Evolutionary conservation across 176 grass and related monocot species (phyloP).

Genomic region (Musa troglodytarum): DNA sequence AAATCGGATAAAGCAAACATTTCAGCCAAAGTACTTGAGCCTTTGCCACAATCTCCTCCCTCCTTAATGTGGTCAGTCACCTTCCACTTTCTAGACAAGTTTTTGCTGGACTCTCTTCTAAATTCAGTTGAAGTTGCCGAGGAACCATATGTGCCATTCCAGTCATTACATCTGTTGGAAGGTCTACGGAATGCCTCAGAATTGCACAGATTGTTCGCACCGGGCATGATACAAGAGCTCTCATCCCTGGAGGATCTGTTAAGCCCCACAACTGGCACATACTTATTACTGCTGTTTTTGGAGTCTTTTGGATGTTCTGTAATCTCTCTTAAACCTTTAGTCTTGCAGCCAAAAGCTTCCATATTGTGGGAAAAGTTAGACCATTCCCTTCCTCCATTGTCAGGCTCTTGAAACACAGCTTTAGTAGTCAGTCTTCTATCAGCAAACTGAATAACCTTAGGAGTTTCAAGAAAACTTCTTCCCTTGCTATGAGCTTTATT

Average conservation of each 20-base stretch:
- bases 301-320: not conserved
- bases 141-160: not conserved
- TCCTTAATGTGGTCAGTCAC: not conserved
- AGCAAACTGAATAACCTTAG: not conserved
- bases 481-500: not conserved
- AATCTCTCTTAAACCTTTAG: not conserved
- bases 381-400: not conserved
- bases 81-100: not conserved
- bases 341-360: not conserved
- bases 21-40: not conserved
- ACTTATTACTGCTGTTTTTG: not conserved
- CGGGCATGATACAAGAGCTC: not conserved
- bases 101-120: not conserved
- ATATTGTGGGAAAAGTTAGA: not conserved
- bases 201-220: not conserved
- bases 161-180: not conserved
- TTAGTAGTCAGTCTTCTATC: not conserved
- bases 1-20: slow-evolving; percentile 13
- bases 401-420: not conserved
- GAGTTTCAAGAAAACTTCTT: not conserved
- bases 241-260: not conserved
- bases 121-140: not conserved
- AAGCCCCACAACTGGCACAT: not conserved
- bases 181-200: not conserved
- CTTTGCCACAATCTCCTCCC: not conserved